Evolutionary conservation across 495 filamentous ascomycete species (phyloP), one percentile per base, ranked within the genome.

Genomic region (Extremus antarcticus): DNA sequence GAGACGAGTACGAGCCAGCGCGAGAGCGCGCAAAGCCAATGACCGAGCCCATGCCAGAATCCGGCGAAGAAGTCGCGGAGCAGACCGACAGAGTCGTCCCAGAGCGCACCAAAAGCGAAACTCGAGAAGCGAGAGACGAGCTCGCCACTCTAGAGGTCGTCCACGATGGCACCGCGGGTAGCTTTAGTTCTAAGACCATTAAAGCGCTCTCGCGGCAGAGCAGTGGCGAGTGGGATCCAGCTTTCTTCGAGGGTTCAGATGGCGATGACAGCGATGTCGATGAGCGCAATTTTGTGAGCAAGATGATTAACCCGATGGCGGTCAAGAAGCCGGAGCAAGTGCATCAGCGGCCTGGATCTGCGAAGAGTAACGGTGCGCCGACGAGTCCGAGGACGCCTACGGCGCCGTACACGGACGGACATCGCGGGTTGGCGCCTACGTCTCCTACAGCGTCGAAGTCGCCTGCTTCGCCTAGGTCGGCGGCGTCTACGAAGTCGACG

Each of bases 41-140:
- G 8, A 56, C 66, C 9, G 59, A 66, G 45, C 62, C 61, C 1
- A 66, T 74, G 0, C 58, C 63, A 15, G 59, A 63, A 20, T 55
- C 66, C 48, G 77, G 79, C 9, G 78, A 79, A 48, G 73, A 81
- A 46, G 71, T 94, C 20, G 74, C 73, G 52, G 83, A 87, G 41
- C 74, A 75, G 52, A 74, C 75, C 51, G 68, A 75, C 38, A 87
- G 83, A 80, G 73, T 78, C 38, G 78, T 82, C 60, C 84, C 85
- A 0, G 78, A 82, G 55, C 90, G 86, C 71, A 66, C 55, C 2
- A n/a, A 47, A 21, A 71, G 69, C 56, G 68, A 68, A 52, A 62
- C 62, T 45, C 51, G 69, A 24, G 69, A 71, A 51, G 60, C 58
- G 46, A 47, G 58, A n/a, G 69, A 71, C 57, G 67, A 70, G 50